Evolutionary conservation across 306 rosid genomes (phyloP).

Genomic region (Cucumis sativus): DNA sequence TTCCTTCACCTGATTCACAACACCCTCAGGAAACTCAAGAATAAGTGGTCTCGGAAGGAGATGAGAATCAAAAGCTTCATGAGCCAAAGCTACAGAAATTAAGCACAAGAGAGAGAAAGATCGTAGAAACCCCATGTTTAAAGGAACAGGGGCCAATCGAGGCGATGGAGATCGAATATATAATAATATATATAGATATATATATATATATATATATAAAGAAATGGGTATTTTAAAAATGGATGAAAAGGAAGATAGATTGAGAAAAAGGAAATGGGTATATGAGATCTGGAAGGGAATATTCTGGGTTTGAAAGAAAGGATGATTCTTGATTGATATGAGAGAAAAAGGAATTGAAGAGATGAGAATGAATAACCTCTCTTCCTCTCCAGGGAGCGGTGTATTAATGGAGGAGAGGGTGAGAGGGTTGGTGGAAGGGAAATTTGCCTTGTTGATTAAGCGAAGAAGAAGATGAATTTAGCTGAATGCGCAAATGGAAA

Average conservation of each 20-base stretch:
- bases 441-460: background rate
- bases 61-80: slow-evolving; percentile 25
- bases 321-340: background rate
- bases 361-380: background rate
- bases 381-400: slow-evolving; percentile 1
- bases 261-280: background rate
- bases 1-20: slow-evolving; percentile 12
- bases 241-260: background rate
- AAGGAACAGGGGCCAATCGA: background rate
- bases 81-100: slow-evolving; percentile 25
- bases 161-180: background rate
- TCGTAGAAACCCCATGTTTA: slow-evolving; percentile 18
- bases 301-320: background rate
- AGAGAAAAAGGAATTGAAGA: background rate
- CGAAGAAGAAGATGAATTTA: background rate
- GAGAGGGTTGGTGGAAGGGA: background rate
- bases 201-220: background rate
- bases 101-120: slow-evolving; percentile 21
- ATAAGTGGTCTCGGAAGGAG: slow-evolving; percentile 45
- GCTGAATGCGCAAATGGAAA: background rate
- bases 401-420: background rate
- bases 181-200: background rate
- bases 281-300: background rate
- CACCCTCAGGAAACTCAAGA: slow-evolving; percentile 27
- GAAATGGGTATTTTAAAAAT: background rate